A percentile compares a stretch with the other conserved stretches of the same genome.
phyloP scores from a whole-genome alignment of 179 eudicot genomes.

The Vitellaria paradoxa region DNA sequence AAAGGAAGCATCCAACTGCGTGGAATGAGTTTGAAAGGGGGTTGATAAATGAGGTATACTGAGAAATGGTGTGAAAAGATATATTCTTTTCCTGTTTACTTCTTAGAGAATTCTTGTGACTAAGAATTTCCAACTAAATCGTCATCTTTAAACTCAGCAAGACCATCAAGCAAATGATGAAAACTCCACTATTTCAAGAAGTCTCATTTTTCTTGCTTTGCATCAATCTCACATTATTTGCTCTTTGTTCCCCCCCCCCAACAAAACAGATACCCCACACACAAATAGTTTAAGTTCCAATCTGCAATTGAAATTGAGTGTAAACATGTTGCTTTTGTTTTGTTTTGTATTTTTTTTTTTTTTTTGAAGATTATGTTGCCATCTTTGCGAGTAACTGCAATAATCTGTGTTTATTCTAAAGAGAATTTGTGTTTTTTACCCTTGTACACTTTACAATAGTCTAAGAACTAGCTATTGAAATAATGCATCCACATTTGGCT shows the following conservation, averaged over 20 bases:
- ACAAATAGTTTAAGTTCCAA: too few relatives aligned
- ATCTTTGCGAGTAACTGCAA: too few relatives aligned
- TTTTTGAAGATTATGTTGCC: too few relatives aligned
- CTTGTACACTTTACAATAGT: too few relatives aligned
- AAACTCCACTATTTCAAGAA: not conserved
- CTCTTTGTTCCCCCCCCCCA: too few relatives aligned
- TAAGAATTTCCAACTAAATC: not conserved
- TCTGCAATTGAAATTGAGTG: too few relatives aligned
- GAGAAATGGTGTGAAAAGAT: constrained; percentile 1
- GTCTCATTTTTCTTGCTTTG: not conserved
- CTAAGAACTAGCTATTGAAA: too few relatives aligned
- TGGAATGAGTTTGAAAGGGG: constrained; percentile 95
- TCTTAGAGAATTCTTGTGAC: not conserved
- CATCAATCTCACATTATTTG: not conserved
- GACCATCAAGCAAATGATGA: not conserved
- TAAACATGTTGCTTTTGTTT: too few relatives aligned
- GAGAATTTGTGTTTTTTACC: too few relatives aligned
- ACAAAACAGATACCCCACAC: not conserved
- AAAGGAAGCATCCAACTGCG: constrained; percentile 89
- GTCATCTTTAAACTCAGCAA: not conserved
- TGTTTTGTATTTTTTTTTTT: too few relatives aligned
- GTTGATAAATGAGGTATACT: constrained; percentile 72
- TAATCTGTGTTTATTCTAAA: too few relatives aligned
- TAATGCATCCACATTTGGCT: too few relatives aligned
- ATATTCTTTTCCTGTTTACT: not conserved